Percentiles rank a stretch among this genome's conserved stretches.
Conservation (phyloP, 2,329 filamentous ascomycete genomes). For the Ascocoryne sarcoides region DNA sequence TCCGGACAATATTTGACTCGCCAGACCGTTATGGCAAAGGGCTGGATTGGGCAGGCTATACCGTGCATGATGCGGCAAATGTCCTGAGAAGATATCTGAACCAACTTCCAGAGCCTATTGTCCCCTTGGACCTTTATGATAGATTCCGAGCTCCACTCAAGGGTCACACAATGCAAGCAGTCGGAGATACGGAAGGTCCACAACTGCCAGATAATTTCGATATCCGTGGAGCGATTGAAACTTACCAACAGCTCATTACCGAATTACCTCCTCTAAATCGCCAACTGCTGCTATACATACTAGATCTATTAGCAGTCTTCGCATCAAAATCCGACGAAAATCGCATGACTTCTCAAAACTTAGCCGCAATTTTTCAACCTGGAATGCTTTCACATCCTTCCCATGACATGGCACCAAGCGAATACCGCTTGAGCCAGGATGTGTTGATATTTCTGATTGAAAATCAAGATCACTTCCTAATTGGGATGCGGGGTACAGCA, state of each 20-base stretch:
- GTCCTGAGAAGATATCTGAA: constrained; percentile 93
- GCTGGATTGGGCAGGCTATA: constrained; percentile 93
- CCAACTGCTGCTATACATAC: constrained; percentile 87
- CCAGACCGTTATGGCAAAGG: constrained; percentile 95
- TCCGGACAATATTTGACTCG: constrained; percentile 85
- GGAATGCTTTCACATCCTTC: constrained; percentile 88
- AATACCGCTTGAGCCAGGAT: constrained; percentile 92
- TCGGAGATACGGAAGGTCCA: constrained; percentile 57
- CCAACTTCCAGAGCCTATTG: constrained; percentile 91
- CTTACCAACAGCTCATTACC: constrained; percentile 85
- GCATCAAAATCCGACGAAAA: constrained; percentile 95
- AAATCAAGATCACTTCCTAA: constrained; percentile 96
- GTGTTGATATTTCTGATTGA: constrained; percentile 97
- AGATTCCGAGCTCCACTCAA: constrained; percentile 79
- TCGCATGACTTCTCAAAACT: constrained; percentile 89
- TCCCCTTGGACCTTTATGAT: constrained; percentile 88
- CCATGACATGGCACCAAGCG: constrained; percentile 90
- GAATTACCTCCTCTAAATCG: constrained; percentile 88
- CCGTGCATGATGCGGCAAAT: constrained; percentile 96
- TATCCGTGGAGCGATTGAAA: constrained; percentile 64
- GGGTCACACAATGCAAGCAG: constrained; percentile 56
- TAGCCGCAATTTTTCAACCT: constrained; percentile 95
- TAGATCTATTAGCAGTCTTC: constrained; percentile 92
- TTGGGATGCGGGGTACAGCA: constrained; percentile 98
- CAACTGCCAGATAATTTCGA: constrained; percentile 69